Evolutionary conservation across 2,329 filamentous ascomycete genomes (phyloP).

Genomic region (Botryotinia convoluta): DNA sequence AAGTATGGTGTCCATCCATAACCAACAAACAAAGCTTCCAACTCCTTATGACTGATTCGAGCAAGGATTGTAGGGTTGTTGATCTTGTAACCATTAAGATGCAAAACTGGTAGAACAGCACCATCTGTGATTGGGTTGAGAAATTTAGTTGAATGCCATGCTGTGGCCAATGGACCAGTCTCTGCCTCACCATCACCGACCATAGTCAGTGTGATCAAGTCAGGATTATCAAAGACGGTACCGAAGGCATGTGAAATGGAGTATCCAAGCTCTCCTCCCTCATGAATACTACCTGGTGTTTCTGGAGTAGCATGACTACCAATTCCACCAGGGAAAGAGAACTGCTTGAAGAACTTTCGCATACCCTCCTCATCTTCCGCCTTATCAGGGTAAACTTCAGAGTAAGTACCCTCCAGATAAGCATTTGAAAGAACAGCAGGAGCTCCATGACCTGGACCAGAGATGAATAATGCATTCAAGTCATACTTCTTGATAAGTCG

Average conservation of each 20-base stretch:
- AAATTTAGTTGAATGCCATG: constrained; percentile 82
- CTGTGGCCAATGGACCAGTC: constrained; percentile 73
- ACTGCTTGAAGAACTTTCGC: constrained; percentile 76
- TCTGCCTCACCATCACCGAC: constrained; percentile 81
- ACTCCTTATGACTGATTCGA: constrained; percentile 70
- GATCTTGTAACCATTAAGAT: constrained; percentile 84
- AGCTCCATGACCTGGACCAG: constrained; percentile 74
- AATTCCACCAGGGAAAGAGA: constrained; percentile 78
- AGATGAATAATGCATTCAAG: constrained; percentile 69
- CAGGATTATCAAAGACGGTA: constrained; percentile 70
- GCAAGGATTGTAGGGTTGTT: constrained; percentile 75
- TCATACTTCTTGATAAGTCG: constrained; percentile 78
- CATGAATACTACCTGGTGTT: constrained; percentile 73
- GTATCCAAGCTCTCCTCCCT: constrained; percentile 81
- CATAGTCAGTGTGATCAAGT: constrained; percentile 73
- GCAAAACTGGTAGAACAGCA: constrained; percentile 72
- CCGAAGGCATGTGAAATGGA: constrained; percentile 77
- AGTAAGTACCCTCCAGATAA: constrained; percentile 75
- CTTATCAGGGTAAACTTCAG: constrained; percentile 74
- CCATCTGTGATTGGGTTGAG: constrained; percentile 76
- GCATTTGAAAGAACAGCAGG: constrained; percentile 73
- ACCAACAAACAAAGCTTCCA: constrained; percentile 65
- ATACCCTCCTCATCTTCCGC: constrained; percentile 66
- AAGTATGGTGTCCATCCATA: constrained; percentile 81
- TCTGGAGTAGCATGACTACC: constrained; percentile 77